Base-by-base conservation (phyloP, 345 rosid genomes). In the Euphorbia pulcherrima region DNA sequence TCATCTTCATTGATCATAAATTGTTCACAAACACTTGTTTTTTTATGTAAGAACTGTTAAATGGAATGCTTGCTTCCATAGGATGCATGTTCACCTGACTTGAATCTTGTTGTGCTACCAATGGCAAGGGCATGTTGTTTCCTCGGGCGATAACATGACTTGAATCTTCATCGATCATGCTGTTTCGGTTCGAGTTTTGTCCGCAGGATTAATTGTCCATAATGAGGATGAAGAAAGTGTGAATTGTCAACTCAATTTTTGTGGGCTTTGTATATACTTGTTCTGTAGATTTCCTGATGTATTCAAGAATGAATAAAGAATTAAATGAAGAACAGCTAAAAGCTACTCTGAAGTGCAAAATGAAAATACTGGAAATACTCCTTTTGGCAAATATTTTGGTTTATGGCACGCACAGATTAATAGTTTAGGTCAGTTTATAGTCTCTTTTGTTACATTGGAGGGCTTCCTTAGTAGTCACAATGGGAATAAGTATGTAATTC, bases 221-320 rank as follows among this genome's bases (percentile, higher is more conserved):
- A 12, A 24, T 26, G 60, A 26, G 60, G 52, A 47, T 47, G 52
- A 47, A 18, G 33, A 55, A 55, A 26, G 60, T 55, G 60, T 55
- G 8, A 12, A 55, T 29, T 29, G 27, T 24, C 29, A 55, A 27
- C 29, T 27, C 16, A 12, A 3, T 24, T 55, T 55, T 0, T 21
- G 44, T 39, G 29, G 60, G 60, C 6, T 56, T 5, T 13, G 8
- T 0, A 24, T 27, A 24, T 56, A 24, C 4, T 26, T 24, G 30
- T 26, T 8, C 28, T 56, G n/a, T 47, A 56, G 29, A 2, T 56
- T 56, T 0, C 35, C 35, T 16, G 23, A 56, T 12, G 18, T 16
- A 13, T 26, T 56, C 4, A 2, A 56, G 40, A 33, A 28, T 29
- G 10, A 20, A 27, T 10, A 28, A 29, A 27, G 16, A 57, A 14